phyloP scores from a whole-genome alignment of 2,329 filamentous ascomycete species.

The Zalaria obscura region DNA sequence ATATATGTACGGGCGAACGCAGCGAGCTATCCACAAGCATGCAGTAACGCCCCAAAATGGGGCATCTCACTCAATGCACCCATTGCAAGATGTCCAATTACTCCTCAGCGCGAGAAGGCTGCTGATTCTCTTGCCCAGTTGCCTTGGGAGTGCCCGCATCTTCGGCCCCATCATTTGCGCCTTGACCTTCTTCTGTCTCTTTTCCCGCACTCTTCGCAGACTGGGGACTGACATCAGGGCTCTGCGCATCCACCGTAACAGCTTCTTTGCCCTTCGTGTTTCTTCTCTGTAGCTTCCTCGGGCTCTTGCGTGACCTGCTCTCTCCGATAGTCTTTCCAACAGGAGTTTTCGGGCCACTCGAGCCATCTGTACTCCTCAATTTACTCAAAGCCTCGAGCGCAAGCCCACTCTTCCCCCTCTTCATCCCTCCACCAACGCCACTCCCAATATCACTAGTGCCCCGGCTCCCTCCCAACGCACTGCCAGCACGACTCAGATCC shows the following conservation, averaged over 20 bases:
- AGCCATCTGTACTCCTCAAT: not conserved
- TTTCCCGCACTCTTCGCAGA: no score
- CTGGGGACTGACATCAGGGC: not conserved
- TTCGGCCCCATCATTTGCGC: no score
- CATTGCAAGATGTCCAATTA: no score
- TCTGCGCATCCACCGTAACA: conserved; percentile 1
- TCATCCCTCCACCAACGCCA: conserved; percentile 3
- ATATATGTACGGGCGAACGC: no score
- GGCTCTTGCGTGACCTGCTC: conserved; percentile 8
- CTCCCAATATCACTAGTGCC: conserved; percentile 13
- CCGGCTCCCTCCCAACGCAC: conserved; percentile 10
- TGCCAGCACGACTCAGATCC: conserved; percentile 11
- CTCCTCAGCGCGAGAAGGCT: no score
- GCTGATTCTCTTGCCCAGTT: no score
- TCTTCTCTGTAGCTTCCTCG: conserved; percentile 11
- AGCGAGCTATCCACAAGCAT: no score
- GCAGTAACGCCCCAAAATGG: no score
- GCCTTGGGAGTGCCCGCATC: no score
- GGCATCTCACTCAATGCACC: no score
- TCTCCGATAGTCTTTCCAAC: conserved; percentile 10
- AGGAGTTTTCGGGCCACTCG: conserved; percentile 11
- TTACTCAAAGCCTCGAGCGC: not conserved
- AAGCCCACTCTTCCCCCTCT: not conserved
- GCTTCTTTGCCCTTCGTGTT: conserved; percentile 7
- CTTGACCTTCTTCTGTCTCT: no score